Evolutionary conservation across 306 rosid genomes (phyloP), one percentile per base, ranked within the genome.

Genomic region (Vigna unguiculata): DNA sequence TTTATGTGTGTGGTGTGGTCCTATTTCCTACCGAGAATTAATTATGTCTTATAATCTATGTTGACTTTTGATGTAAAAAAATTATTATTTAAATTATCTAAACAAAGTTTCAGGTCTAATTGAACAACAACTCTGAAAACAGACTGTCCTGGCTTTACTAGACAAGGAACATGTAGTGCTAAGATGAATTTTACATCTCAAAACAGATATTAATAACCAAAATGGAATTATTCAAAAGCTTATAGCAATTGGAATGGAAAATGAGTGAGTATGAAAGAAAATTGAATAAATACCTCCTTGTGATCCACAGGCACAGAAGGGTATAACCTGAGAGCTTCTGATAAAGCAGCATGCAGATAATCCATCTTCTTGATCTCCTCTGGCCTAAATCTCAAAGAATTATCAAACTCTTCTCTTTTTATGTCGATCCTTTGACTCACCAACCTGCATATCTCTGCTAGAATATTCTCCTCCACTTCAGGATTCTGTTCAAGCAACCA

Each of bases 241-340:
- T 12, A 32, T 25, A 25, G 32, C 2, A 6, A 67, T 9, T 19
- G 46, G 40, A 45, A 67, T 19, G 12, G 3, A 41, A 43, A 22
- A 66, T 11, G 22, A 46, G 48, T 16, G 41, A 69, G 45, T 28
- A 9, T 48, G 74, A 69, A 34, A 34, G 16, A 41, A n/a, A 20
- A 68, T 9, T 63, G 48, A 49, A 32, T 32, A 70, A 65, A 75
- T 89, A 92, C 98, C 97, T 95, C 98, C 78, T 92, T 95, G 74
- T 95, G 98, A 82, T 92, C 97, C 12, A 92, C 80, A 0, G 97
- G 97, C 6, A 95, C 98, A 30, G 97, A 95, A 87, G 98, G 98
- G 61, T 92, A 92, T 80, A 95, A 65, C 78, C 97, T 84, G 0
- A 95, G 92, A 79, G 97, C 83, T 80, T 95, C 98, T 13, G 97